Evolutionary conservation across 2,329 filamentous ascomycete genomes (phyloP).

Genomic region (Aureobasidium musti): DNA sequence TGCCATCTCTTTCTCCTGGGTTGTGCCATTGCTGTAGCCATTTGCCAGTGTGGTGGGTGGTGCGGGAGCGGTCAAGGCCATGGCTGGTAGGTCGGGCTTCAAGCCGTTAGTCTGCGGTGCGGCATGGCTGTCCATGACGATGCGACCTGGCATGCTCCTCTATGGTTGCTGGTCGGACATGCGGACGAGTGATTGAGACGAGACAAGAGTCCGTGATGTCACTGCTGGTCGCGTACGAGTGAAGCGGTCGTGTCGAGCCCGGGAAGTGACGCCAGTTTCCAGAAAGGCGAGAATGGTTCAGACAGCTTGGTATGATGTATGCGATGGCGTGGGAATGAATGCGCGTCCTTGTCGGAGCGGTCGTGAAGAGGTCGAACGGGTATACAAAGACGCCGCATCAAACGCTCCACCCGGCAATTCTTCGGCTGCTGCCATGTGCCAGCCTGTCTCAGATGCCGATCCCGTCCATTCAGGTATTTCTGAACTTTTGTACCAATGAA

Average conservation of each 20-base stretch:
- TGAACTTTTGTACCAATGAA: not conserved
- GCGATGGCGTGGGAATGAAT: not conserved
- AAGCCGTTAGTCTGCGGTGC: constrained; percentile 42
- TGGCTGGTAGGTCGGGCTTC: constrained; percentile 36
- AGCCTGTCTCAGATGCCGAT: not conserved
- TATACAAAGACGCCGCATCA: constrained; percentile 24
- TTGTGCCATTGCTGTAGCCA: constrained; percentile 25
- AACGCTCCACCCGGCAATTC: not conserved
- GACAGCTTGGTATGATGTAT: not conserved
- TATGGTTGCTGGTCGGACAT: constrained; percentile 33
- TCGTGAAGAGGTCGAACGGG: not conserved
- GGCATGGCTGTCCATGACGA: constrained; percentile 52
- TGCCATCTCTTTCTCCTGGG: constrained; percentile 12
- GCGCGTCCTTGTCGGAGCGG: not conserved
- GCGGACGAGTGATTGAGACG: constrained; percentile 17
- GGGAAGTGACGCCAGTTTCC: not conserved
- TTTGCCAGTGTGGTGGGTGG: constrained; percentile 32
- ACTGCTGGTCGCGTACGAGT: not conserved
- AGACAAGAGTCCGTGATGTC: constrained; percentile 8
- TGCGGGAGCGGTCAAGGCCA: constrained; percentile 33
- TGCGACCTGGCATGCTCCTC: constrained; percentile 51
- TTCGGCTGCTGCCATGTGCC: not conserved
- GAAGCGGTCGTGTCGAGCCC: not conserved
- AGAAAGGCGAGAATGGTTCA: not conserved
- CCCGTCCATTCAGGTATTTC: not conserved